phyloP scores from a whole-genome alignment of 1,284 basidiomycete genomes.

The Mycosarcoma mackinlayi region DNA sequence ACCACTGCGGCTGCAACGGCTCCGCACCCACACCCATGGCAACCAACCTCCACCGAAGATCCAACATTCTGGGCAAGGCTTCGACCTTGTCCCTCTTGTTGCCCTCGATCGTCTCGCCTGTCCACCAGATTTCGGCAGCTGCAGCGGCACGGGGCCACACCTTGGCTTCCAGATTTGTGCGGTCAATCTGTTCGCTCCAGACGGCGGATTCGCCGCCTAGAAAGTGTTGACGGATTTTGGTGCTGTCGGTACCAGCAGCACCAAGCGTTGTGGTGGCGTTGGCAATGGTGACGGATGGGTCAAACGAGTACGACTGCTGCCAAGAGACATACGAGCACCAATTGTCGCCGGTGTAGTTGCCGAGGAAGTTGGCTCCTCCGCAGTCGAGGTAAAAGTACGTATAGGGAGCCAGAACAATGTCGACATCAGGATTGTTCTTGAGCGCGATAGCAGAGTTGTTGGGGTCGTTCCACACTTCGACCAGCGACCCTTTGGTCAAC shows the following conservation, averaged over 20 bases:
- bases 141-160: slow-evolving; percentile 82
- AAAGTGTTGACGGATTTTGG: slow-evolving; percentile 71
- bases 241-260: neutral
- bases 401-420: slow-evolving; percentile 72
- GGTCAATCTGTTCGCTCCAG: slow-evolving; percentile 82
- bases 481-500: slow-evolving; percentile 76
- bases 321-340: slow-evolving; percentile 70
- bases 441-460: slow-evolving; percentile 75
- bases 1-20: slow-evolving; percentile 82
- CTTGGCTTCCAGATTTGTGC: slow-evolving; percentile 77
- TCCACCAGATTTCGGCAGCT: slow-evolving; percentile 85
- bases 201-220: slow-evolving; percentile 79
- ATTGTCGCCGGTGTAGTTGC: slow-evolving; percentile 72
- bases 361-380: slow-evolving; percentile 81
- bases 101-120: slow-evolving; percentile 70
- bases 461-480: slow-evolving; percentile 80
- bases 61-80: slow-evolving; percentile 81
- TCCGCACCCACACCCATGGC: slow-evolving; percentile 77
- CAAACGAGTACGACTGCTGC: slow-evolving; percentile 76
- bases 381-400: slow-evolving; percentile 80
- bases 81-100: slow-evolving; percentile 72
- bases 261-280: slow-evolving; percentile 15
- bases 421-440: slow-evolving; percentile 76
- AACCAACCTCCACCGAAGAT: slow-evolving; percentile 75
- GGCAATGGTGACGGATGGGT: slow-evolving; percentile 71